These are phyloP conservation scores for Speleostelium caveatum DNA, from an alignment of 78 protist species.

Conservation along the genomic window DNA sequence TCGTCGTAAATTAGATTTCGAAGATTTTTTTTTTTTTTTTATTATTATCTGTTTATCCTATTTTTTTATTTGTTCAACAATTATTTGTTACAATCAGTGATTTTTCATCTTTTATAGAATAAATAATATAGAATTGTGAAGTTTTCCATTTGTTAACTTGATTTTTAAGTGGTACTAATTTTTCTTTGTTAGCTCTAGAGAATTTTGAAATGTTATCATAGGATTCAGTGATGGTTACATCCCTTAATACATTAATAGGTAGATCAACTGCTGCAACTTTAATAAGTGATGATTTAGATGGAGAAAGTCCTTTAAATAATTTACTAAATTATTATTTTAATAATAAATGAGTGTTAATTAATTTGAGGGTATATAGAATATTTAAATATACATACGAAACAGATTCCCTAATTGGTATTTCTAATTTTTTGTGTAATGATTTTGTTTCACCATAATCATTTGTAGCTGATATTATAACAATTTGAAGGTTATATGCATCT, in stretches of 20 bases:
- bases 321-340: no score
- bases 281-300: constrained; percentile 2
- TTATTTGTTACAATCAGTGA: constrained; percentile 1
- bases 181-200: constrained; percentile 22
- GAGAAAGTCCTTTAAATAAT: constrained; percentile 25
- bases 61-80: not conserved
- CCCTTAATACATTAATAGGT: not conserved
- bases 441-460: not conserved
- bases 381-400: no score
- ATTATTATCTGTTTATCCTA: no score
- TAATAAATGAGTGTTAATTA: not conserved
- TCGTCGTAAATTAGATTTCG: no score
- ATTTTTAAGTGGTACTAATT: constrained; percentile 16
- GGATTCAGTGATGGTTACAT: not conserved
- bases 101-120: constrained; percentile 62
- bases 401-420: not conserved
- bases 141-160: constrained; percentile 51
- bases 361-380: no score
- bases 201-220: constrained; percentile 15
- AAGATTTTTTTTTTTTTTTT: no score
- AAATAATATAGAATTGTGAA: constrained; percentile 35
- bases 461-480: no score
- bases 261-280: constrained; percentile 8
- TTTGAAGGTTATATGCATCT: no score
- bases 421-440: constrained; percentile 6